phyloP scores from a whole-genome alignment of 192 early-diverging fungal genomes.

The Podila epicladia region DNA sequence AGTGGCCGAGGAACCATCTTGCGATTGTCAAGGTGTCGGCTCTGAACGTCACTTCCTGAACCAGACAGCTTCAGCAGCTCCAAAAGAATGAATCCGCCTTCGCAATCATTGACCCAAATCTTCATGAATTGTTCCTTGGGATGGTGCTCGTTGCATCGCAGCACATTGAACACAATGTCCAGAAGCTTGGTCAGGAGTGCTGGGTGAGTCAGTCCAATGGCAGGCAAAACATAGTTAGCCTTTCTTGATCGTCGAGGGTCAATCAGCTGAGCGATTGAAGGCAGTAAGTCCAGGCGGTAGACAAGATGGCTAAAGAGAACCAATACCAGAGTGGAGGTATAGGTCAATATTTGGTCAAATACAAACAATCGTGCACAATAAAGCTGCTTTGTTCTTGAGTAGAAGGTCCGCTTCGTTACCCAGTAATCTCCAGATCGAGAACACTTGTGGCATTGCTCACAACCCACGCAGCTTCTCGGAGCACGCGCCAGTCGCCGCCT shows the following conservation, averaged over 20 bases:
- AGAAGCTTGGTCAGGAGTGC: slow-evolving; percentile 37
- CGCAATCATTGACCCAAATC: slow-evolving; percentile 47
- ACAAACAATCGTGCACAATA: too few relatives aligned
- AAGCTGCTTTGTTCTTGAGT: background rate
- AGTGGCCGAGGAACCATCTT: slow-evolving; percentile 38
- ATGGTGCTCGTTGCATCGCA: slow-evolving; percentile 48
- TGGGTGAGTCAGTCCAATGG: slow-evolving; percentile 26
- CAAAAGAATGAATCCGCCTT: slow-evolving; percentile 40
- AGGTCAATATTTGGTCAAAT: too few relatives aligned
- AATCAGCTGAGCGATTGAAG: slow-evolving; percentile 46
- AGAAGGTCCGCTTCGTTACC: slow-evolving; percentile 15
- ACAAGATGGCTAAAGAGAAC: slow-evolving; percentile 26
- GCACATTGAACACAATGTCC: slow-evolving; percentile 46
- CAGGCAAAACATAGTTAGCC: slow-evolving; percentile 28
- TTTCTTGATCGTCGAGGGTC: slow-evolving; percentile 32
- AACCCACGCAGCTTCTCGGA: slow-evolving; percentile 49
- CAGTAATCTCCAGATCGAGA: slow-evolving; percentile 45
- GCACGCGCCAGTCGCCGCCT: slow-evolving; percentile 47
- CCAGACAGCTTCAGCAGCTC: slow-evolving; percentile 32
- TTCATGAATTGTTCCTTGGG: slow-evolving; percentile 53
- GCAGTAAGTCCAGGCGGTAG: slow-evolving; percentile 33
- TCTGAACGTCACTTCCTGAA: slow-evolving; percentile 2
- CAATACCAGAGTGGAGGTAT: background rate
- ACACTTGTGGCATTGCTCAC: slow-evolving; percentile 52
- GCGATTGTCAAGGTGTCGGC: slow-evolving; percentile 30